Conservation (phyloP, 495 filamentous ascomycete species). For the Melanomma pulvis-pyrius region DNA sequence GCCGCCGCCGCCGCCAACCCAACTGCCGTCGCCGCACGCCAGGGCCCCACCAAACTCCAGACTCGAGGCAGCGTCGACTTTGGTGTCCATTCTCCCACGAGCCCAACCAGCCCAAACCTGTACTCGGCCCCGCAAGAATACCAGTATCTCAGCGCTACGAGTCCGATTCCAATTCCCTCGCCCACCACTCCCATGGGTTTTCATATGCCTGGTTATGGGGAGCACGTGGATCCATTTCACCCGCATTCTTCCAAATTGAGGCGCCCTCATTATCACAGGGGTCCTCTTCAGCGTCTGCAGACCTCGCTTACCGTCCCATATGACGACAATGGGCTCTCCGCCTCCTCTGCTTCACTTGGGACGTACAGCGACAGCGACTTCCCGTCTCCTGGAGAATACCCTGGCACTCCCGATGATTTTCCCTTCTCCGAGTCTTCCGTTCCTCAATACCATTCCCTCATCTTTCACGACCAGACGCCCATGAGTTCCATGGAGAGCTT, state of each 20-base stretch:
- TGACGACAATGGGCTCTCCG: conserved; percentile 47
- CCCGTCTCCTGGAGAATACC: conserved; percentile 50
- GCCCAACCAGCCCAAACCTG: conserved; percentile 27
- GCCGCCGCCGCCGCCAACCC: conserved; percentile 16
- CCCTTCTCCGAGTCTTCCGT: conserved; percentile 38
- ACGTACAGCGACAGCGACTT: conserved; percentile 52
- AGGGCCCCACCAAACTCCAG: conserved; percentile 20
- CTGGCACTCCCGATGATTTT: conserved; percentile 43
- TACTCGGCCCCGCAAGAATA: conserved; percentile 37
- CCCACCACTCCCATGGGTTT: conserved; percentile 38
- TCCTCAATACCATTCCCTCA: conserved; percentile 31
- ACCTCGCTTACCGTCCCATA: conserved; percentile 45
- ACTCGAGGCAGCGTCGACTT: conserved; percentile 28
- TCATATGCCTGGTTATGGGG: conserved; percentile 41
- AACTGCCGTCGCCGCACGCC: conserved; percentile 5
- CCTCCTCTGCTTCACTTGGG: conserved; percentile 49
- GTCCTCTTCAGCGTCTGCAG: conserved; percentile 48
- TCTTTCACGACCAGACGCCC: conserved; percentile 30
- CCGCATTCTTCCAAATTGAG: conserved; percentile 38
- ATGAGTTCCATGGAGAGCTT: conserved; percentile 38
- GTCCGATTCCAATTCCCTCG: conserved; percentile 44
- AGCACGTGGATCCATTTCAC: conserved; percentile 40
- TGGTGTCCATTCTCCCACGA: conserved; percentile 25
- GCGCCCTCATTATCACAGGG: conserved; percentile 31
- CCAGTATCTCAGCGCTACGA: conserved; percentile 33